These are phyloP conservation scores for Gynandropsis gynandra DNA, from an alignment of 345 rosid genomes.

Conservation along the genomic window DNA sequence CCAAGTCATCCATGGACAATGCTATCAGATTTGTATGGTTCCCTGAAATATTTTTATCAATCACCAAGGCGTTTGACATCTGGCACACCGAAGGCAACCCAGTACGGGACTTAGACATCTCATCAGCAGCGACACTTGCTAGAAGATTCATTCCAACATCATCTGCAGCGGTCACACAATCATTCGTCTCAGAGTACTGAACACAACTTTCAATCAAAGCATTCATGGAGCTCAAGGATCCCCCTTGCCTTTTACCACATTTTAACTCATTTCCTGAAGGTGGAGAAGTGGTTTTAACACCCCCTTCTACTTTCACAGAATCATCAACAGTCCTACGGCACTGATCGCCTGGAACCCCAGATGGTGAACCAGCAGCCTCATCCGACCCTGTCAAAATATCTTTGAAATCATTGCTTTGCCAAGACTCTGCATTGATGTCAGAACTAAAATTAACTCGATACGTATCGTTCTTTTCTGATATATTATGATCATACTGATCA, in stretches of 20 bases:
- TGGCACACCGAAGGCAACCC: conserved; percentile 50
- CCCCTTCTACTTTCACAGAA: conserved; percentile 33
- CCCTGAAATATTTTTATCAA: conserved; percentile 30
- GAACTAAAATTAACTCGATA: conserved; percentile 30
- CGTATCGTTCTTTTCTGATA: conserved; percentile 42
- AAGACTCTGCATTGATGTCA: conserved; percentile 48
- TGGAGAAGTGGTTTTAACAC: conserved; percentile 33
- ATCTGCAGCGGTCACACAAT: conserved; percentile 45
- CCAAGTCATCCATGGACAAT: conserved; percentile 27
- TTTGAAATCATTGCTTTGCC: conserved; percentile 59
- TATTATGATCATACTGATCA: conserved; percentile 36
- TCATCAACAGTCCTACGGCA: conserved; percentile 32
- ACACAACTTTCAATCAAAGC: conserved; percentile 88
- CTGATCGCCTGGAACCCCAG: too few relatives aligned
- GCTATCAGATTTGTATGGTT: conserved; percentile 29
- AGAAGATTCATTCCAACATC: conserved; percentile 92
- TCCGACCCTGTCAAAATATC: conserved; percentile 39
- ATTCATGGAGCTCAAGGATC: conserved; percentile 66
- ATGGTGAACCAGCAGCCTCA: conserved; percentile 51
- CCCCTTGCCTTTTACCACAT: conserved; percentile 41
- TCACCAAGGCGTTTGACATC: conserved; percentile 27
- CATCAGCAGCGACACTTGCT: conserved; percentile 91
- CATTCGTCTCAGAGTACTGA: conserved; percentile 52
- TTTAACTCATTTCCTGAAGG: conserved; percentile 42
- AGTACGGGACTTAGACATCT: conserved; percentile 54